These are phyloP conservation scores for Anisodus tanguticus DNA, from an alignment of 257 asterid species.

Conservation along the genomic window DNA sequence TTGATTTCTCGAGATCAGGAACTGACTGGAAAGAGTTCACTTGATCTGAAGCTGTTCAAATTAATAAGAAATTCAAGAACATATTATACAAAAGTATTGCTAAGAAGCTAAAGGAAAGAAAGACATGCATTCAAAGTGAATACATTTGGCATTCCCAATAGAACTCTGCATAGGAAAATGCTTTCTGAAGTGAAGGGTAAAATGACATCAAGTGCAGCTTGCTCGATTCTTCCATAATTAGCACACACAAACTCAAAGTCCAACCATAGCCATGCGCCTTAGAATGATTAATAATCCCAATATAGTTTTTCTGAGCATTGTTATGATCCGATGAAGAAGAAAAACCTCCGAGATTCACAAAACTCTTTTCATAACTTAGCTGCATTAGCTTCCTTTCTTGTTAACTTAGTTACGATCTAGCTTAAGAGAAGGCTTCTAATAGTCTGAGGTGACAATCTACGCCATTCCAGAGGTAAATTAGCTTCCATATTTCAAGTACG, in stretches of 20 bases:
- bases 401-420: neutral
- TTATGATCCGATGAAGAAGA: neutral
- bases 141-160: neutral
- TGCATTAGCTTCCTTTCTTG: neutral
- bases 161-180: neutral
- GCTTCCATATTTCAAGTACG: slow-evolving; percentile 18
- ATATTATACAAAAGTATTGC: slow-evolving; percentile 27
- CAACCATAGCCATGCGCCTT: neutral
- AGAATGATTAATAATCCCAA: neutral
- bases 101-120: slow-evolving; percentile 23
- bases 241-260: neutral
- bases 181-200: slow-evolving; percentile 12
- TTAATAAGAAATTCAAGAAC: slow-evolving; percentile 17
- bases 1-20: slow-evolving; percentile 94
- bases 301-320: neutral
- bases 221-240: neutral
- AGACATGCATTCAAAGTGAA: neutral
- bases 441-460: neutral
- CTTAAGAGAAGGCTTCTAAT: slow-evolving; percentile 18
- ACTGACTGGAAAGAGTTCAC: slow-evolving; percentile 76
- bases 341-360: neutral
- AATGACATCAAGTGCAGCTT: slow-evolving; percentile 5
- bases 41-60: slow-evolving; percentile 58
- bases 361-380: neutral
- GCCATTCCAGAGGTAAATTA: neutral